Conservation (phyloP, 352 stramenopile genomes). For the Aphanomyces astaci region DNA sequence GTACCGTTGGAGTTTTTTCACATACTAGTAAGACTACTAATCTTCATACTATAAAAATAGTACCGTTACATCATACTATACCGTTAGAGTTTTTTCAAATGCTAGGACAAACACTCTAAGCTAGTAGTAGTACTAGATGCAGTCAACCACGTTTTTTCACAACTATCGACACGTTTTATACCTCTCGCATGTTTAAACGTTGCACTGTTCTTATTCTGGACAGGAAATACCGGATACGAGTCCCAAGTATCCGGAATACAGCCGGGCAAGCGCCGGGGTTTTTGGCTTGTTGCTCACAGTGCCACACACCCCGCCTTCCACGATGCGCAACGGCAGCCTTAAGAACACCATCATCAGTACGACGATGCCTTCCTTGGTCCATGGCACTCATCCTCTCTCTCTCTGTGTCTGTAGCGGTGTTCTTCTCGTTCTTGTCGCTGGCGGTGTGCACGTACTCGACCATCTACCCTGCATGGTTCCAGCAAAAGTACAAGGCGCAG, state of each 20-base stretch:
- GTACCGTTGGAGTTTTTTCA: background rate
- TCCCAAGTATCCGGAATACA: background rate
- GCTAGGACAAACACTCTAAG: background rate
- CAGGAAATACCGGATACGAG: background rate
- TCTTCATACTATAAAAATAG: too few species aligned
- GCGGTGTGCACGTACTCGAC: slow-evolving; percentile 72
- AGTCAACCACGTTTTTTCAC: background rate
- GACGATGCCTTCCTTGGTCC: background rate
- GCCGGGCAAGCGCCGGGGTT: background rate
- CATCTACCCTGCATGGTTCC: slow-evolving; percentile 77
- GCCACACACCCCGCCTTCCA: background rate
- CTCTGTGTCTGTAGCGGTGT: slow-evolving; percentile 44
- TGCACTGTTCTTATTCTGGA: background rate
- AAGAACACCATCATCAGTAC: slow-evolving; percentile 23
- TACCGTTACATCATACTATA: too few species aligned
- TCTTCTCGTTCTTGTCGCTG: slow-evolving; percentile 65
- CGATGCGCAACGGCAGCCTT: background rate
- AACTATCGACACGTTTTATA: background rate
- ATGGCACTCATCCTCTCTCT: background rate
- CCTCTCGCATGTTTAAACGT: background rate
- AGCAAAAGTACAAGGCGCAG: slow-evolving; percentile 72
- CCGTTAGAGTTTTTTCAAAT: background rate
- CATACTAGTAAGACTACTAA: too few species aligned
- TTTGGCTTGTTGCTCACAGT: background rate
- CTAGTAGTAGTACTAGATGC: background rate